These are phyloP conservation scores for Lunularia cruciata DNA, from an alignment of 225 moss, liverwort and hornwort species.

Conservation along the genomic window DNA sequence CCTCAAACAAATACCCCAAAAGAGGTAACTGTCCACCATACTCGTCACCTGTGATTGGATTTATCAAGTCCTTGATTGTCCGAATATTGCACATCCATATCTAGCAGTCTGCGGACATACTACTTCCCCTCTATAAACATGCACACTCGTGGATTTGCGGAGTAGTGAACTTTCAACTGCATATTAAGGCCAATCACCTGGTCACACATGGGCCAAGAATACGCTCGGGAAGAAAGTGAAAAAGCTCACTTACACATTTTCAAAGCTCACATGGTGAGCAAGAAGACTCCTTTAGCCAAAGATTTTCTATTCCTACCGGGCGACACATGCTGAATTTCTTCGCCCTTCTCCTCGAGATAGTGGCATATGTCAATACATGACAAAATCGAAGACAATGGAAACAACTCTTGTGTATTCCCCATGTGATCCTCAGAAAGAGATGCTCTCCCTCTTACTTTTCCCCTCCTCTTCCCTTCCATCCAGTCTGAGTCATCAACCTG, in stretches of 20 bases:
- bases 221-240: not conserved
- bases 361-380: slow-evolving; percentile 5
- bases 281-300: too few species aligned
- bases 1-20: not conserved
- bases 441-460: not conserved
- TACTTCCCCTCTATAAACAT: too few species aligned
- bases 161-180: too few species aligned
- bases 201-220: not conserved
- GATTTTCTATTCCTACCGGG: too few species aligned
- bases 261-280: not conserved
- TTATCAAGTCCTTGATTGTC: slow-evolving; percentile 2
- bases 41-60: not conserved
- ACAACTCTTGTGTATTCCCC: slow-evolving; percentile 5
- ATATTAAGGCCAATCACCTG: too few species aligned
- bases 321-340: too few species aligned
- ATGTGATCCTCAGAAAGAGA: slow-evolving; percentile 13
- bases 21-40: not conserved
- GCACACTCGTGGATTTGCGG: not conserved
- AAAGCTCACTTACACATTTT: not conserved
- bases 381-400: slow-evolving; percentile 3
- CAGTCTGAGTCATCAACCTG: not conserved
- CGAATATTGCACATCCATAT: not conserved
- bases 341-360: not conserved
- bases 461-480: not conserved
- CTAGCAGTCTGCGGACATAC: not conserved